Base-by-base conservation (phyloP, 23 red algal genomes). In the Chondrus crispus region DNA sequence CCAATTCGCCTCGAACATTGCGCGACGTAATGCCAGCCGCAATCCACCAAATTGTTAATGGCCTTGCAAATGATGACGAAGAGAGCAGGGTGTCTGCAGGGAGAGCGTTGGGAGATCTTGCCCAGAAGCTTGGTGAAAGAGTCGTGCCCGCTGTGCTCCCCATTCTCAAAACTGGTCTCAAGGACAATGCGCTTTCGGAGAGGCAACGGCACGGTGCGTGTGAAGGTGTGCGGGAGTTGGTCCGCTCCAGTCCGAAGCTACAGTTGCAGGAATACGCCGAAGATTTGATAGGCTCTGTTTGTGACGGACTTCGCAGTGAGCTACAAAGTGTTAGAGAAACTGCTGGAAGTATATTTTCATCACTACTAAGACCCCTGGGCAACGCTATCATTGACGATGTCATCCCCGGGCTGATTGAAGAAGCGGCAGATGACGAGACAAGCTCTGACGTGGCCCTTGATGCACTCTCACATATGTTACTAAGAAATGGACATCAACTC, bases 71-170 rank as follows among this genome's bases (percentile, higher is more conserved):
- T 18, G 87, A 87, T 68, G 90, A 94, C 37, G 91, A 98, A 47
- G 96, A 98, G 58, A 85, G 90, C 13, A 55, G 90, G 71, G 93
- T 82, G 43, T 79, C 92, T 24, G 92, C 96, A 3, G 92, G 92
- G 44, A 72, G 84, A 78, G 80, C 91, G 19, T 37, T 98, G 33
- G 86, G 88, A 7, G 96, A 98, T 58, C 74, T 98, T 2, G 86
- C 90, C 8, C 82, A 98, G 46, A 94, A 95, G 24, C 51, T 98
- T 29, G 96, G 96, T 37, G 91, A 98, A 24, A 41, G 87, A 29
- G 88, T 98, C 54, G 69, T 98, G 10, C 96, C 96, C 2, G 92
- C 95, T 41, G 84, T 98, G 18, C 81, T 98, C 12, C 96, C 96
- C 5, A 57, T 84, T 14, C 64, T 98, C 9, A 81, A 73, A 53